Percentiles rank a stretch among this genome's conserved stretches.
Conservation (phyloP, 306 rosid genomes). For the Cicer arietinum region DNA sequence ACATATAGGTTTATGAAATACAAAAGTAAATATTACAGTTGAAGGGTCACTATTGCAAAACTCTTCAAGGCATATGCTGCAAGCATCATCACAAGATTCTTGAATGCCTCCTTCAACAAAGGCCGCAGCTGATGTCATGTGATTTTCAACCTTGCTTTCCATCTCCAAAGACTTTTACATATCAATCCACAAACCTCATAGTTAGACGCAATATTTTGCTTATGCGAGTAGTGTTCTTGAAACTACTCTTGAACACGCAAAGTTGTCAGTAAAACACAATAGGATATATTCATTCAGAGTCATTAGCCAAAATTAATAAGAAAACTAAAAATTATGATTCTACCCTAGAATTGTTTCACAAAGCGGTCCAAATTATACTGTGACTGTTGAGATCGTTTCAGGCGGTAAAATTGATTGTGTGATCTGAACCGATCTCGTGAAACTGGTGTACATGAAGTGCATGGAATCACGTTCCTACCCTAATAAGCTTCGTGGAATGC, state of each 20-base stretch:
- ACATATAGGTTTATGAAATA: neutral
- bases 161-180: constrained; percentile 57
- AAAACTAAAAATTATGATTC: constrained; percentile 24
- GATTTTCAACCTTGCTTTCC: constrained; percentile 62
- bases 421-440: too few species aligned
- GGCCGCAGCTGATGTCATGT: constrained; percentile 79
- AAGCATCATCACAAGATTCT: constrained; percentile 82
- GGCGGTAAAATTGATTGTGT: too few species aligned
- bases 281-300: neutral
- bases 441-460: too few species aligned
- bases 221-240: neutral
- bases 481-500: neutral
- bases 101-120: constrained; percentile 98
- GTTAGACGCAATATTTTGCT: constrained; percentile 25
- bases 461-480: neutral
- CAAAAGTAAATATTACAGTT: constrained; percentile 58
- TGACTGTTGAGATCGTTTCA: too few species aligned
- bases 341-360: neutral
- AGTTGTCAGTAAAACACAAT: constrained; percentile 15
- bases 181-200: constrained; percentile 45
- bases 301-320: neutral
- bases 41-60: constrained; percentile 82
- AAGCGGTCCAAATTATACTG: too few species aligned
- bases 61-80: constrained; percentile 98
- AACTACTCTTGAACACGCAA: neutral